These are phyloP conservation scores for Hypoxylon sp. DNA, from an alignment of 2,329 filamentous ascomycete species.

Conservation along the genomic window DNA sequence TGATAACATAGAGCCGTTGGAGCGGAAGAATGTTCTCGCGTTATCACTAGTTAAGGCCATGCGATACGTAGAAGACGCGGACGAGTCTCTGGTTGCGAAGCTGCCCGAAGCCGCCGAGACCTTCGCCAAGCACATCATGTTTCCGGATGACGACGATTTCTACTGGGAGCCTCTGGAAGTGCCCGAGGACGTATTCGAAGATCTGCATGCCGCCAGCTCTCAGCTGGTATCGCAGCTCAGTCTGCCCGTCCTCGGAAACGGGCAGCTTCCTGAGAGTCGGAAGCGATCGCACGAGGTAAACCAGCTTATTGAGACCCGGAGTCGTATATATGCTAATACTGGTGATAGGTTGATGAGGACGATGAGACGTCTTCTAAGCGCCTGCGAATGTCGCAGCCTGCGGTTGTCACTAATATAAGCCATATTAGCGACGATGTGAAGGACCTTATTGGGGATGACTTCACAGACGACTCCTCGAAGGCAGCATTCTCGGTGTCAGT, in stretches of 20 bases:
- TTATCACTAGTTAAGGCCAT: conserved; percentile 45
- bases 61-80: conserved; percentile 51
- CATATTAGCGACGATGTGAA: conserved; percentile 46
- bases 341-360: conserved; percentile 48
- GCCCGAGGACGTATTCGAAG: conserved; percentile 58
- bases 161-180: conserved; percentile 58
- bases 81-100: conserved; percentile 47
- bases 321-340: conserved; percentile 27
- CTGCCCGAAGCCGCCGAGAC: conserved; percentile 57
- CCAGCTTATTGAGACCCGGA: conserved; percentile 1
- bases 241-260: conserved; percentile 16
- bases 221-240: conserved; percentile 47
- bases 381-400: conserved; percentile 41
- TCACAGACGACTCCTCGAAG: conserved; percentile 34
- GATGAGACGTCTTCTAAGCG: conserved; percentile 46
- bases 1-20: conserved; percentile 50
- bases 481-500: conserved; percentile 42
- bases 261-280: conserved; percentile 41
- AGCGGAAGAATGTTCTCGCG: conserved; percentile 57
- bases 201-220: conserved; percentile 50
- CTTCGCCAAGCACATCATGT: conserved; percentile 57
- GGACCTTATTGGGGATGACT: conserved; percentile 40
- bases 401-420: conserved; percentile 39
- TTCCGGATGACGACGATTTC: conserved; percentile 48
- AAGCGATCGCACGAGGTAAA: conserved; percentile 60